These are phyloP conservation scores for Nicotiana paniculata DNA, from an alignment of 257 asterid species.

Conservation along the genomic window DNA sequence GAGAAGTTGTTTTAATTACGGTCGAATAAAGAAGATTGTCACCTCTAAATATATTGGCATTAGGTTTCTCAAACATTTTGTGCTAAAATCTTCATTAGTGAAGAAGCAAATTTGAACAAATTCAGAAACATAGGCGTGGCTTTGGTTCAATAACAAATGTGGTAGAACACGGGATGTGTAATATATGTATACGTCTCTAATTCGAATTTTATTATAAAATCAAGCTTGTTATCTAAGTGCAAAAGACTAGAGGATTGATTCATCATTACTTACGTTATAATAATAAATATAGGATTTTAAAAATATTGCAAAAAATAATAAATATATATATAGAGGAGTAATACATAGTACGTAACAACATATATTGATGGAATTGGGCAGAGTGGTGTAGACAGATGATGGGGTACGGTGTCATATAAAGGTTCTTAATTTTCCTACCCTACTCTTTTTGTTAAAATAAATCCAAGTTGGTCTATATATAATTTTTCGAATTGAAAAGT, in stretches of 20 bases:
- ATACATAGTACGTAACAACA: neutral
- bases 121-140: too few species aligned
- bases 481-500: slow-evolving; percentile 27
- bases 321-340: neutral
- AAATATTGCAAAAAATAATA: neutral
- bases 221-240: too few species aligned
- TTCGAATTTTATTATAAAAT: too few species aligned
- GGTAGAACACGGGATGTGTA: too few species aligned
- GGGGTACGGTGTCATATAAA: slow-evolving; percentile 9
- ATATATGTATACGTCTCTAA: too few species aligned
- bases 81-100: neutral
- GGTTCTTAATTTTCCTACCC: neutral
- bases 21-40: too few species aligned
- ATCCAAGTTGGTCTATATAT: slow-evolving; percentile 21
- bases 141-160: too few species aligned
- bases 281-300: too few species aligned
- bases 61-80: neutral
- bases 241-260: too few species aligned
- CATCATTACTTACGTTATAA: too few species aligned
- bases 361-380: neutral
- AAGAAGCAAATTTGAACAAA: neutral
- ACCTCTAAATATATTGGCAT: too few species aligned
- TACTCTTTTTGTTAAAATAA: slow-evolving; percentile 8
- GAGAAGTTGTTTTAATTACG: too few species aligned
- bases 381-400: slow-evolving; percentile 22